Percentiles rank a stretch among this genome's conserved stretches.
phyloP scores from a whole-genome alignment of 2,329 filamentous ascomycete genomes.

The Claviceps citrina region DNA sequence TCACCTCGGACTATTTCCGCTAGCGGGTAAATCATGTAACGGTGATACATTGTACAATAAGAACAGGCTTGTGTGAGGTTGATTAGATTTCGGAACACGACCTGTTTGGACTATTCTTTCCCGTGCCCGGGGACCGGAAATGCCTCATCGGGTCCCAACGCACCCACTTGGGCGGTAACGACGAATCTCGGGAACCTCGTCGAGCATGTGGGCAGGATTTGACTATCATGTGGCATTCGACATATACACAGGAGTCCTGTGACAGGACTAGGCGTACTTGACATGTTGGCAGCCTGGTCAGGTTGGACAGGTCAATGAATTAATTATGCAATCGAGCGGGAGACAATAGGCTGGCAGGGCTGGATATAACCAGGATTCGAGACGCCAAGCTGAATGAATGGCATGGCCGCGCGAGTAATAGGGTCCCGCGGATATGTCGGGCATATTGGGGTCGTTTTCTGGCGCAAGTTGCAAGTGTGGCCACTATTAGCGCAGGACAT shows the following conservation, averaged over 20 bases:
- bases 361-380: background rate
- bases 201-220: no score
- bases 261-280: no score
- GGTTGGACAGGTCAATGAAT: background rate
- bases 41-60: no score
- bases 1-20: background rate
- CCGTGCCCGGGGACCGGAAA: background rate
- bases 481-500: background rate
- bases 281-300: background rate
- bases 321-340: background rate
- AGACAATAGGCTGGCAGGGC: background rate
- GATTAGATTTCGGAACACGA: no score
- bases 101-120: background rate
- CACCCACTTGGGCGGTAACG: no score
- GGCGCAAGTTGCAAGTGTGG: background rate
- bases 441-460: background rate
- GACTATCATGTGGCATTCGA: no score
- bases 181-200: no score
- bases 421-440: constrained; percentile 5
- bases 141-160: background rate
- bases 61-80: no score
- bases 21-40: background rate
- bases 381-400: constrained; percentile 4
- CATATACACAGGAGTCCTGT: no score
- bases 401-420: background rate